These are phyloP conservation scores for Podaxis pistillaris DNA, from an alignment of 768 basidiomycete species.

Conservation along the genomic window DNA sequence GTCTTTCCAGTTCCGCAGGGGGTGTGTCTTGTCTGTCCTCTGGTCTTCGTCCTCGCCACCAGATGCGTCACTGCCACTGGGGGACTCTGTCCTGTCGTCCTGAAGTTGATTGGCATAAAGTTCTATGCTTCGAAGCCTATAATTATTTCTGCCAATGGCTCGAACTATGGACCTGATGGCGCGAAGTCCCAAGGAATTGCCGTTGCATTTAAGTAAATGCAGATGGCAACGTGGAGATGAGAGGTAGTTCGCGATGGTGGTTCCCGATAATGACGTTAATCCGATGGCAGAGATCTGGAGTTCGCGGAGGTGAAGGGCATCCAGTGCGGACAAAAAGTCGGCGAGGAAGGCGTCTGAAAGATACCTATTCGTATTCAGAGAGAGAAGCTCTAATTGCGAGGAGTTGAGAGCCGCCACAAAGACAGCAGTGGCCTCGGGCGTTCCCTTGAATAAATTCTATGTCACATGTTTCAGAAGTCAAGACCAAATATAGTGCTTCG, in stretches of 20 bases:
- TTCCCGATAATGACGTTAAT: slow-evolving; percentile 40
- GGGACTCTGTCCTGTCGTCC: slow-evolving; percentile 18
- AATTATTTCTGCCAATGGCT: slow-evolving; percentile 46
- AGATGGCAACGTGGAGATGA: slow-evolving; percentile 50
- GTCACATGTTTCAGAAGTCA: neutral
- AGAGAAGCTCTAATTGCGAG: slow-evolving; percentile 49
- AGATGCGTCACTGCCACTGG: slow-evolving; percentile 17
- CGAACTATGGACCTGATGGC: slow-evolving; percentile 44
- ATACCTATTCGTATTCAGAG: slow-evolving; percentile 45
- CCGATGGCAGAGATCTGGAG: slow-evolving; percentile 54
- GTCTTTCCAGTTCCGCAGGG: slow-evolving; percentile 31
- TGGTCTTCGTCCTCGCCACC: slow-evolving; percentile 27
- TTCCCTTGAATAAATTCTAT: slow-evolving; percentile 28
- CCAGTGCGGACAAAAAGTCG: slow-evolving; percentile 48
- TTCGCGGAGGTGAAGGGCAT: slow-evolving; percentile 47
- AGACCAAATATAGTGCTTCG: neutral
- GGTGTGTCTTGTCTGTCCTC: slow-evolving; percentile 11
- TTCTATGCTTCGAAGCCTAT: slow-evolving; percentile 45
- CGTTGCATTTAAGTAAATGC: slow-evolving; percentile 50
- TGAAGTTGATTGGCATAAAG: slow-evolving; percentile 45
- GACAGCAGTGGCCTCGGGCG: slow-evolving; percentile 30
- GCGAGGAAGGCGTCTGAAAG: slow-evolving; percentile 52
- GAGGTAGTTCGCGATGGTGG: slow-evolving; percentile 47
- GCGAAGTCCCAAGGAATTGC: slow-evolving; percentile 48
- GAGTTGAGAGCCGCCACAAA: slow-evolving; percentile 53